Conservation (phyloP, 83 land plant genomes). For the Larix sibirica region DNA sequence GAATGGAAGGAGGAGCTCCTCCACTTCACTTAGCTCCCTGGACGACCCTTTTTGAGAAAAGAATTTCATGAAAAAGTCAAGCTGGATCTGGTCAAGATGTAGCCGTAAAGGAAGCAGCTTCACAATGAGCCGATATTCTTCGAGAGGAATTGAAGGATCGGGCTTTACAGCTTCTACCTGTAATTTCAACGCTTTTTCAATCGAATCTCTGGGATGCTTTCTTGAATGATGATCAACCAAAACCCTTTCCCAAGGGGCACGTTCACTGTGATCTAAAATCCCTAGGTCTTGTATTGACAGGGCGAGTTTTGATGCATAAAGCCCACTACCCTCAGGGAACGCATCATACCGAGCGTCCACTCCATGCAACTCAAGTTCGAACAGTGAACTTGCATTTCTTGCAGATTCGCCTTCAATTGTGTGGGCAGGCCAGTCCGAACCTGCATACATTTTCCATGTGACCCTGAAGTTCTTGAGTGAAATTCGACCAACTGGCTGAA, state of each 20-base stretch:
- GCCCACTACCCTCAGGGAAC: conserved; percentile 59
- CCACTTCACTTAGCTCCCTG: conserved; percentile 21
- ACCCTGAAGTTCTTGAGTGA: conserved; percentile 57
- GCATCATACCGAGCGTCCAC: conserved; percentile 59
- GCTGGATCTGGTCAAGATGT: conserved; percentile 92
- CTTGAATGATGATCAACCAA: conserved; percentile 70
- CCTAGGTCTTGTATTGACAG: conserved; percentile 67
- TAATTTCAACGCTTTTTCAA: conserved; percentile 79
- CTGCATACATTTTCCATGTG: conserved; percentile 77
- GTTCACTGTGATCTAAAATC: conserved; percentile 72
- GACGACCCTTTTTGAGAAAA: conserved; percentile 43
- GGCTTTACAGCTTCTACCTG: conserved; percentile 88
- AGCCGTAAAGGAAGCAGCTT: conserved; percentile 72
- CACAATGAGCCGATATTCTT: conserved; percentile 85
- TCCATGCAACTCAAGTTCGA: conserved; percentile 68
- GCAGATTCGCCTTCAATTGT: conserved; percentile 18
- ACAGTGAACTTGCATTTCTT: conserved; percentile 45
- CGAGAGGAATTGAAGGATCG: conserved; percentile 80
- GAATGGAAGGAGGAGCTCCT: conserved; percentile 84
- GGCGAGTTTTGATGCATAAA: conserved; percentile 67
- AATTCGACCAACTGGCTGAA: conserved; percentile 38
- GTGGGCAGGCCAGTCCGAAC: conserved; percentile 67
- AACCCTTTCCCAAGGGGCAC: conserved; percentile 97
- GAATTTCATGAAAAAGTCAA: conserved; percentile 80
- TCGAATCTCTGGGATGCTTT: conserved; percentile 73